Evolutionary conservation across 306 rosid species (phyloP).

Genomic region (Trifolium pratense): DNA sequence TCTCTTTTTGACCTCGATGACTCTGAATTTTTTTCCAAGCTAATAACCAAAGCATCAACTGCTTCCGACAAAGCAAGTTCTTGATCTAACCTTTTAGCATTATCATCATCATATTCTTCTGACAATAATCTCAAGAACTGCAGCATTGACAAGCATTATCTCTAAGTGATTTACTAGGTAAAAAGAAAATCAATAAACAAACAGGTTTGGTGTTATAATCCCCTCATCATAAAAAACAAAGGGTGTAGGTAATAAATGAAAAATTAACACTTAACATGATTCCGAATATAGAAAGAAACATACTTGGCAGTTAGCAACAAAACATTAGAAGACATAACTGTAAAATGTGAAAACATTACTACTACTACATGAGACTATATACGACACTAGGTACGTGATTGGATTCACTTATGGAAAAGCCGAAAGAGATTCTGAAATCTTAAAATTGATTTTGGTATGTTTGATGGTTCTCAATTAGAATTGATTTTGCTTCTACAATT

Average conservation of each 20-base stretch:
- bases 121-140: constrained; percentile 87
- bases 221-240: background rate
- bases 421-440: too few species aligned
- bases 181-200: background rate
- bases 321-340: background rate
- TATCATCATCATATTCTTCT: constrained; percentile 57
- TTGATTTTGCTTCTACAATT: too few species aligned
- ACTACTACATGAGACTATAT: background rate
- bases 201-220: background rate
- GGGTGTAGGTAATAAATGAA: background rate
- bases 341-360: background rate
- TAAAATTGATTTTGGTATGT: too few species aligned
- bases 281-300: background rate
- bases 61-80: constrained; percentile 82
- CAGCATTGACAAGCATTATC: constrained; percentile 37
- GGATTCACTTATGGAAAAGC: too few species aligned
- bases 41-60: constrained; percentile 61
- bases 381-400: background rate
- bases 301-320: constrained; percentile 13
- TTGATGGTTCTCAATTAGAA: too few species aligned
- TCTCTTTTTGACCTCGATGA: constrained; percentile 58
- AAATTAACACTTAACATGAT: background rate
- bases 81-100: constrained; percentile 61
- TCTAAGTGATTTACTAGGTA: background rate
- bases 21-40: constrained; percentile 56